Conservation (phyloP, 345 rosid genomes). For the Cardamine resedifolia region DNA sequence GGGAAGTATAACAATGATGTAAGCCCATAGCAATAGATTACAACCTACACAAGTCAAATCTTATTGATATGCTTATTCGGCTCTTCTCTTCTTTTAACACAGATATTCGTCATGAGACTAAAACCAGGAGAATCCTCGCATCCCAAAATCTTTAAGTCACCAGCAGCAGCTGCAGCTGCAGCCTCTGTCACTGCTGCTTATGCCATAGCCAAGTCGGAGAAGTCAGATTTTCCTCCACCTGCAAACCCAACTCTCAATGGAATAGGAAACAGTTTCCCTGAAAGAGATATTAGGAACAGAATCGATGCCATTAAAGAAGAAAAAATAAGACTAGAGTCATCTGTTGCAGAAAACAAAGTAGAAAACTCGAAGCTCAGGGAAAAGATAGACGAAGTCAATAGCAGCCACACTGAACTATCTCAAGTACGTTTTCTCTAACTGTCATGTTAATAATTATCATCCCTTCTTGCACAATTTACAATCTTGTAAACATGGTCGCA, state of each 20-base stretch:
- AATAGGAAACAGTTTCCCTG: slow-evolving; percentile 36
- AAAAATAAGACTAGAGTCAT: slow-evolving; percentile 55
- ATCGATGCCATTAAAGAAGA: slow-evolving; percentile 67
- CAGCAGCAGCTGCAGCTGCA: slow-evolving; percentile 98
- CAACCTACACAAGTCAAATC: slow-evolving; percentile 6
- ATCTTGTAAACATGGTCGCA: slow-evolving; percentile 32
- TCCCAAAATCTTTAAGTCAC: slow-evolving; percentile 85
- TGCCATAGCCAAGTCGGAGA: slow-evolving; percentile 86
- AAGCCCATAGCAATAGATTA: slow-evolving; percentile 5
- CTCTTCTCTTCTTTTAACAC: slow-evolving; percentile 11
- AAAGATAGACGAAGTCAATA: slow-evolving; percentile 72
- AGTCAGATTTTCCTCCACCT: slow-evolving; percentile 50
- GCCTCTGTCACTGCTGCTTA: slow-evolving; percentile 98
- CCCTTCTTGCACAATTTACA: neutral
- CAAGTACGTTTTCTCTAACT: slow-evolving; percentile 49
- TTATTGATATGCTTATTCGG: neutral
- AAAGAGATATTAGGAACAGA: slow-evolving; percentile 46
- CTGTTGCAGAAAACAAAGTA: slow-evolving; percentile 53
- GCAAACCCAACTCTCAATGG: slow-evolving; percentile 44
- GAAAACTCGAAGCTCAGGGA: slow-evolving; percentile 65
- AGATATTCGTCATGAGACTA: slow-evolving; percentile 84
- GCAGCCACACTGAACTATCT: slow-evolving; percentile 68
- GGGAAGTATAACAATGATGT: slow-evolving; percentile 96
- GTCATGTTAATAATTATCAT: neutral
- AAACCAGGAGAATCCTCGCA: slow-evolving; percentile 61